Evolutionary conservation across 2,329 filamentous ascomycete genomes (phyloP).

Genomic region (Diaporthe australafricana): DNA sequence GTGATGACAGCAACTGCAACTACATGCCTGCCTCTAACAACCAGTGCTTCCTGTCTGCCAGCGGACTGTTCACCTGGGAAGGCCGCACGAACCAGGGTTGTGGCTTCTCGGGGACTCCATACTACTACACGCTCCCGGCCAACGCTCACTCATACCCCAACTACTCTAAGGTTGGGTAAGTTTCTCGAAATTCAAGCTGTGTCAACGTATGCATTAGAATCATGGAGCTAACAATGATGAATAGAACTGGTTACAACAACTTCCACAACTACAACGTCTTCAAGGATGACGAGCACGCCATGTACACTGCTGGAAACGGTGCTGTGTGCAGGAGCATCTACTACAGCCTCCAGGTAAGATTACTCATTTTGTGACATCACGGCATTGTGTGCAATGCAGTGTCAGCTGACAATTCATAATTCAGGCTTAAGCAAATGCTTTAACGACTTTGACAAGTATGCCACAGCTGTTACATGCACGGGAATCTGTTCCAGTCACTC

Average conservation of each 20-base stretch:
- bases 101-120: neutral
- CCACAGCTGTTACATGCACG: too few species aligned
- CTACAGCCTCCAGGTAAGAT: neutral
- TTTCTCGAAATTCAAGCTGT: neutral
- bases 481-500: neutral
- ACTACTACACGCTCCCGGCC: neutral
- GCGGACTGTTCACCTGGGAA: neutral
- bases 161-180: constrained; percentile 1
- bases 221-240: neutral
- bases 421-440: neutral
- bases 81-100: constrained; percentile 4
- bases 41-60: constrained; percentile 6
- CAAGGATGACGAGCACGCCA: neutral
- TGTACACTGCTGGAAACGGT: constrained; percentile 43
- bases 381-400: too few species aligned
- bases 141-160: neutral
- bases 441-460: neutral
- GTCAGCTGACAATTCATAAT: neutral
- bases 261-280: constrained; percentile 8
- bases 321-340: constrained; percentile 12
- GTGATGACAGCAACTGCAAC: constrained; percentile 17
- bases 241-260: neutral
- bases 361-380: too few species aligned
- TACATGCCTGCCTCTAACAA: constrained; percentile 1
- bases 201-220: too few species aligned